Evolutionary conservation across 2,329 filamentous ascomycete genomes (phyloP).

Genomic region (Verticillium longisporum): DNA sequence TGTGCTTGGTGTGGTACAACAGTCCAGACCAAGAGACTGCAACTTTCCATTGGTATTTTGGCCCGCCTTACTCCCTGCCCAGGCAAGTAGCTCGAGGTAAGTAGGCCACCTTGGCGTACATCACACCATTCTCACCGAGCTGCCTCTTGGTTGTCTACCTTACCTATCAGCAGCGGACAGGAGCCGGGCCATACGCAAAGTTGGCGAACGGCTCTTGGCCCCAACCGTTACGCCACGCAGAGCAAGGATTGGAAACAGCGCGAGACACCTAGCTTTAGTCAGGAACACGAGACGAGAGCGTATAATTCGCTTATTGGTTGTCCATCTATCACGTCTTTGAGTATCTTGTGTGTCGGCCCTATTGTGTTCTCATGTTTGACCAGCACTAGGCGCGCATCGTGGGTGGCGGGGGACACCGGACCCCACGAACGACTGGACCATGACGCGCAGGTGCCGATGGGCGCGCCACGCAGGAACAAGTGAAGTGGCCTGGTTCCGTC

Average conservation of each 20-base stretch:
- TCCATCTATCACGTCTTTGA: not conserved
- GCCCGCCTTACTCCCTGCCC: too few relatives aligned
- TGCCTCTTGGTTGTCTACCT: too few relatives aligned
- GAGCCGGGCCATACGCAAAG: not conserved
- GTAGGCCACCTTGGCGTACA: too few relatives aligned
- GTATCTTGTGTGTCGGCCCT: not conserved
- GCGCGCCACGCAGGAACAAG: not conserved
- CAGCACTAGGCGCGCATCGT: not conserved
- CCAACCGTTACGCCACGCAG: not conserved
- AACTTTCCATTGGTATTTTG: too few relatives aligned
- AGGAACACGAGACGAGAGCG: not conserved
- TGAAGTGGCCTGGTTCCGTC: constrained; percentile 1
- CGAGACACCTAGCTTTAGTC: not conserved
- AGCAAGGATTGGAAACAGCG: not conserved
- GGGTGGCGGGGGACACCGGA: not conserved
- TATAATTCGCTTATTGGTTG: not conserved
- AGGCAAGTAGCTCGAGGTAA: too few relatives aligned
- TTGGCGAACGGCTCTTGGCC: not conserved
- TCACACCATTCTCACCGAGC: too few relatives aligned
- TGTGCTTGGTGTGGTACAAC: too few relatives aligned
- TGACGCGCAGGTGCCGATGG: not conserved
- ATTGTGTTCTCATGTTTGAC: not conserved
- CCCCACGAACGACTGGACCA: not conserved
- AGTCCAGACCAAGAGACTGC: too few relatives aligned
- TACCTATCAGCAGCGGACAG: too few relatives aligned